Evolutionary conservation across 768 basidiomycete genomes (phyloP).

Genomic region (Macrolepiota fuliginosa): DNA sequence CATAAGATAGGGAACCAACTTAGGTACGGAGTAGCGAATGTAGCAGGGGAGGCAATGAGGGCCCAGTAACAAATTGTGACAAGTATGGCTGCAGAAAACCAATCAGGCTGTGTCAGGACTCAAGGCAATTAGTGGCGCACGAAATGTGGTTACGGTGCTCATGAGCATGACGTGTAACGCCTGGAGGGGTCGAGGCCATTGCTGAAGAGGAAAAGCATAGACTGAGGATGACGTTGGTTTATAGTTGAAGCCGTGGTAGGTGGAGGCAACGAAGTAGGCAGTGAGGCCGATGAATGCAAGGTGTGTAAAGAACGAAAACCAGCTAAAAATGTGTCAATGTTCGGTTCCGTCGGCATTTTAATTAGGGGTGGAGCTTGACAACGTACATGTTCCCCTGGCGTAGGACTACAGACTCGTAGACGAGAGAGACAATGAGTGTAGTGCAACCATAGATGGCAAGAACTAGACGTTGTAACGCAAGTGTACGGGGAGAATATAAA

Average conservation of each 20-base stretch:
- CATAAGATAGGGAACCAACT: neutral
- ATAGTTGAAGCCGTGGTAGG: slow-evolving; percentile 44
- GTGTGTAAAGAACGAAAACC: slow-evolving; percentile 64
- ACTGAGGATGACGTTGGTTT: neutral
- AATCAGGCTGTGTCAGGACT: neutral
- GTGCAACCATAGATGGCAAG: neutral
- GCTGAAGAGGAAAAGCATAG: slow-evolving; percentile 55
- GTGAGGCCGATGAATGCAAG: slow-evolving; percentile 60
- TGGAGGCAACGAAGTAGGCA: slow-evolving; percentile 61
- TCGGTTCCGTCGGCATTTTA: neutral
- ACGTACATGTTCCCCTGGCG: slow-evolving; percentile 10
- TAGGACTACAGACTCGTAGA: slow-evolving; percentile 10
- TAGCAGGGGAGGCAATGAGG: slow-evolving; percentile 41
- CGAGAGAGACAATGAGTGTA: slow-evolving; percentile 7
- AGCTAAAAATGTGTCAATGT: slow-evolving; percentile 31
- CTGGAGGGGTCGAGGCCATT: slow-evolving; percentile 54
- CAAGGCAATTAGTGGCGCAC: slow-evolving; percentile 36
- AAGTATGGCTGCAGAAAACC: slow-evolving; percentile 46
- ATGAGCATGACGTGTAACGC: slow-evolving; percentile 53
- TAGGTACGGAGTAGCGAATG: slow-evolving; percentile 28
- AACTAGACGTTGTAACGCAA: slow-evolving; percentile 1
- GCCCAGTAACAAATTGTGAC: slow-evolving; percentile 67
- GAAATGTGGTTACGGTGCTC: slow-evolving; percentile 50
- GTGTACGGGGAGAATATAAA: neutral
- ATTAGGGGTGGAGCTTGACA: no score